These are phyloP conservation scores for Yamadazyma diddensiae DNA, from an alignment of 1,139 yeast genomes.

Conservation along the genomic window DNA sequence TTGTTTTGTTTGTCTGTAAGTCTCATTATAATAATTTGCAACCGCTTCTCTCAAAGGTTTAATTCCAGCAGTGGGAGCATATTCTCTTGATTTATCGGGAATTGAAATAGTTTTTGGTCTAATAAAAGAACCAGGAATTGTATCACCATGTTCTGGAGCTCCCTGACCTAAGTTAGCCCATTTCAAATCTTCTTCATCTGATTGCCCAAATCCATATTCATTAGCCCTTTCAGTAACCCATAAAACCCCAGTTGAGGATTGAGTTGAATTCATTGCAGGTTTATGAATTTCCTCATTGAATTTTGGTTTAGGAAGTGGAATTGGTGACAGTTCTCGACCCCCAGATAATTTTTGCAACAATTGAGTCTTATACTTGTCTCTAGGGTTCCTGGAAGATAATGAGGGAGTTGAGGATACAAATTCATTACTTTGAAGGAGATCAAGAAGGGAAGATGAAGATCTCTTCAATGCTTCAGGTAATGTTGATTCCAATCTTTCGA, in stretches of 20 bases:
- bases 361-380: slow-evolving; percentile 17
- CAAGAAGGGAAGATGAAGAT: slow-evolving; percentile 41
- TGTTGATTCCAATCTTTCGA: slow-evolving; percentile 44
- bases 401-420: slow-evolving; percentile 1
- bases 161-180: slow-evolving; percentile 75
- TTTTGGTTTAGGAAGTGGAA: slow-evolving; percentile 52
- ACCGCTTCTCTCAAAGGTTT: slow-evolving; percentile 59
- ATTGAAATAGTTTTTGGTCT: slow-evolving; percentile 54
- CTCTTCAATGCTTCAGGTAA: slow-evolving; percentile 43
- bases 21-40: slow-evolving; percentile 57
- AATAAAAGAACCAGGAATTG: slow-evolving; percentile 58
- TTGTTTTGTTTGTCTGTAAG: slow-evolving; percentile 48
- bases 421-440: slow-evolving; percentile 23
- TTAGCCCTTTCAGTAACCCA: slow-evolving; percentile 69
- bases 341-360: slow-evolving; percentile 31
- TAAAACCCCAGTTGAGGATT: slow-evolving; percentile 65
- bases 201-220: slow-evolving; percentile 51
- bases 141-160: slow-evolving; percentile 67
- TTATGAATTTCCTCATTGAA: slow-evolving; percentile 45
- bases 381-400: slow-evolving; percentile 13
- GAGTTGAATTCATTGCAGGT: slow-evolving; percentile 63
- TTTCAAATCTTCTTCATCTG: slow-evolving; percentile 40
- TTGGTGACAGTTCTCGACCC: slow-evolving; percentile 44
- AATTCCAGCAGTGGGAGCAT: slow-evolving; percentile 66
- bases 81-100: slow-evolving; percentile 54